A percentile compares a stretch with the other conserved stretches of the same genome.
These are phyloP conservation scores for Asterophora parasitica DNA, from an alignment of 768 basidiomycete species.

Conservation along the genomic window DNA sequence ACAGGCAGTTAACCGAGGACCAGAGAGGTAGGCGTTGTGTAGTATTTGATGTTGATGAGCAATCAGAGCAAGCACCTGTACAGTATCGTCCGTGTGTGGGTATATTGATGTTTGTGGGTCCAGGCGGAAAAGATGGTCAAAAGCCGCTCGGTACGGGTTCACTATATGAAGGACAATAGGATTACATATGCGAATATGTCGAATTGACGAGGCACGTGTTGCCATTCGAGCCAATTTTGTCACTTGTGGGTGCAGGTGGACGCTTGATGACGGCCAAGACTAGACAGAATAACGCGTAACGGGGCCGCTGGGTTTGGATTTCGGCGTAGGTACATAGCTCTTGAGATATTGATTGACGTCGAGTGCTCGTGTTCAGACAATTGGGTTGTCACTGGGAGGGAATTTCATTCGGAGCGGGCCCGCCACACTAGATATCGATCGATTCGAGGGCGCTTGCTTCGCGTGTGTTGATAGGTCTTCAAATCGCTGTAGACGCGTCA, in stretches of 20 bases:
- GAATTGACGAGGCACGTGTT: no score
- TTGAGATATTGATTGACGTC: background rate
- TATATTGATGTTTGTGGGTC: background rate
- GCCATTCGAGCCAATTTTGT: background rate
- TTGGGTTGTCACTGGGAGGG: no score
- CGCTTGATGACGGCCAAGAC: background rate
- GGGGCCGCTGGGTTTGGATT: background rate
- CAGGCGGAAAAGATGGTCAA: background rate
- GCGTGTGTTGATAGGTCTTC: no score
- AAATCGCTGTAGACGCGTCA: no score
- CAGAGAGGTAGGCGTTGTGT: no score
- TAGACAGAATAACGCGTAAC: background rate
- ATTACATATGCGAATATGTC: background rate
- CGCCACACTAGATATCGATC: background rate
- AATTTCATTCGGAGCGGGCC: background rate
- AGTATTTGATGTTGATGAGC: background rate
- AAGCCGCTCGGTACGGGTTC: background rate
- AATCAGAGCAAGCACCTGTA: background rate
- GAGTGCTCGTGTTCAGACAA: background rate
- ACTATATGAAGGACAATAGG: background rate
- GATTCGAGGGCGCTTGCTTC: no score
- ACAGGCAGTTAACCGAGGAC: background rate
- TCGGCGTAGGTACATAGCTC: background rate
- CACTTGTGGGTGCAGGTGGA: background rate
- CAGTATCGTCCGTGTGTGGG: background rate